Evolutionary conservation across 495 filamentous ascomycete genomes (phyloP).

Genomic region (Cetradonia linearis): DNA sequence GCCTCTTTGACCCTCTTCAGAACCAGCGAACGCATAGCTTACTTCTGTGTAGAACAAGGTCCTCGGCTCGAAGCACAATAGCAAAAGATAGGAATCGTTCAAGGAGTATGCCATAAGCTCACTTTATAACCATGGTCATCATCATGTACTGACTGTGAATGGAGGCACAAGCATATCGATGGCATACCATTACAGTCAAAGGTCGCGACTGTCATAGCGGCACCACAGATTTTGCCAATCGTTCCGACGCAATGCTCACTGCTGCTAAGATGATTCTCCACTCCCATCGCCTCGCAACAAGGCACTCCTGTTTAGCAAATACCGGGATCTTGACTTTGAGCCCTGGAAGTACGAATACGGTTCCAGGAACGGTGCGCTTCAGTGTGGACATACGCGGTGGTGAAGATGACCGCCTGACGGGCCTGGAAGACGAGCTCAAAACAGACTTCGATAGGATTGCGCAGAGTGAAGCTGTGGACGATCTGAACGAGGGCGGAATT

Average conservation of each 20-base stretch:
- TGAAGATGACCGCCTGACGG: conserved; percentile 44
- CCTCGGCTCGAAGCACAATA: conserved; percentile 53
- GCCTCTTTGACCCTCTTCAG: neutral
- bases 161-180: conserved; percentile 48
- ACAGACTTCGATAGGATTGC: conserved; percentile 49
- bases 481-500: conserved; percentile 31
- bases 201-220: conserved; percentile 67
- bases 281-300: conserved; percentile 51
- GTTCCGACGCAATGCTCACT: conserved; percentile 47
- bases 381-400: conserved; percentile 61
- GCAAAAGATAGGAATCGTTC: conserved; percentile 60
- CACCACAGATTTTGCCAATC: conserved; percentile 53
- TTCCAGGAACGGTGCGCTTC: conserved; percentile 59
- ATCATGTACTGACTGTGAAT: neutral
- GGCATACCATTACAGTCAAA: conserved; percentile 56
- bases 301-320: conserved; percentile 48
- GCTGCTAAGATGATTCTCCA: conserved; percentile 60
- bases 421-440: conserved; percentile 45
- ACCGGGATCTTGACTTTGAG: conserved; percentile 60
- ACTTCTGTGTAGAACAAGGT: conserved; percentile 48
- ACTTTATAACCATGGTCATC: neutral
- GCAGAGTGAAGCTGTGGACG: conserved; percentile 38
- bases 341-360: conserved; percentile 65
- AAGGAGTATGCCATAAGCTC: conserved; percentile 38
- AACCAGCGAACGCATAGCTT: neutral